phyloP scores from a whole-genome alignment of 108 stramenopile genomes.

The Seminavis robusta region DNA sequence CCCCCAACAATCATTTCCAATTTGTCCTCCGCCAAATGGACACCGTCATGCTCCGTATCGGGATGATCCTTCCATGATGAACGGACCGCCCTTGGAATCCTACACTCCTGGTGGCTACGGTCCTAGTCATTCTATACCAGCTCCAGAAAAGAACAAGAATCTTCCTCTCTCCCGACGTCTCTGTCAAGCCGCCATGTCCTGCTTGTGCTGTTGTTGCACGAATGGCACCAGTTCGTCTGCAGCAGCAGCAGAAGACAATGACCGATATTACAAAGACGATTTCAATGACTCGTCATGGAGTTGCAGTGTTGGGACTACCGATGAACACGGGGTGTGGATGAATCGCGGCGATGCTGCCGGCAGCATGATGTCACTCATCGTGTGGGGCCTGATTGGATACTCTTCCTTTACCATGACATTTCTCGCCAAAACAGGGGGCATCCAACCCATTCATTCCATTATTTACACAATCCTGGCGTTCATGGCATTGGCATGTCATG shows the following conservation, averaged over 20 bases:
- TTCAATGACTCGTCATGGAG: conserved; percentile 61
- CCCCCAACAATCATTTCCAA: no score
- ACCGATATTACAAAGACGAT: conserved; percentile 47
- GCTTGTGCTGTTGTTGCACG: background rate
- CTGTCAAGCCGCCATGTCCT: conserved; percentile 4
- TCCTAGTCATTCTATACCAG: background rate
- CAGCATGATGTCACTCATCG: conserved; percentile 80
- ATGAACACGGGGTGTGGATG: conserved; percentile 83
- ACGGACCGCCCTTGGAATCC: conserved; percentile 20
- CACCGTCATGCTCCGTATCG: no score
- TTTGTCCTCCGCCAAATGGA: no score
- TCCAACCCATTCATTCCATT: conserved; percentile 49
- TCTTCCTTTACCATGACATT: conserved; percentile 70
- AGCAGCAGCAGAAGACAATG: conserved; percentile 5
- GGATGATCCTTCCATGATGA: conserved; percentile 39
- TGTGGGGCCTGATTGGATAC: conserved; percentile 81
- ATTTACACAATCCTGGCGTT: conserved; percentile 59
- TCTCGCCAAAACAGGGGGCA: conserved; percentile 72
- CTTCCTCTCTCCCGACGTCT: background rate
- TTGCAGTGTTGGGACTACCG: conserved; percentile 44
- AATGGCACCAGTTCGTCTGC: background rate
- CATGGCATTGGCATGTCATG: conserved; percentile 86
- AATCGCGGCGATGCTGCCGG: conserved; percentile 88
- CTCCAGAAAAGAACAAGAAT: conserved; percentile 3
- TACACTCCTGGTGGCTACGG: conserved; percentile 22